Base-by-base conservation (phyloP, 108 stramenopile species). In the Fragilariopsis cylindrus region DNA sequence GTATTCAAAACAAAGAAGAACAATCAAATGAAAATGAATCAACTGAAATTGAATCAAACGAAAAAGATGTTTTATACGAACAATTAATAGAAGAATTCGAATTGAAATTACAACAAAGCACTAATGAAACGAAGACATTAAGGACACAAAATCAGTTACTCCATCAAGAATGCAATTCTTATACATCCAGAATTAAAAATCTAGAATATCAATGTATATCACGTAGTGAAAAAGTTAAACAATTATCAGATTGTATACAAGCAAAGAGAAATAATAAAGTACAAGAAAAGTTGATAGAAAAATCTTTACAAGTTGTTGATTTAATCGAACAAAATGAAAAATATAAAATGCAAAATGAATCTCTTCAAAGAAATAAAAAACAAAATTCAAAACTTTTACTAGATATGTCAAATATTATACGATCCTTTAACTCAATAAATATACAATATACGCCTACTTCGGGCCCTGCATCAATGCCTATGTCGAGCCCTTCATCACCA, bases 151-250 rank as follows among this genome's bases (percentile, higher is more conserved):
- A 52, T 48, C 52, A 72, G 19, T 58, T 65, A 30, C 44, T 73
- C 0, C 56, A 58, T 39, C 40, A 60, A 9, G 67, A 67, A 60
- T 65, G 58, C 4, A 48, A 19, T 45, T n/a, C 15, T 0, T 39
- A 73, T 46, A 50, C 9, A 15, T 30, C 65, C 0, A 53, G 52
- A 53, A 67, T 72, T 0, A 1, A 64, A 3, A 45, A 72, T 47
- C 49, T 78, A 47, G 77, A 78, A 30, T 5, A 50, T 48, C 70
- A 71, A 44, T 76, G 76, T 44, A 15, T 76, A 7, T 69, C 69
- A 18, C 69, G 69, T 39, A 70, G 69, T 4, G 76, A 52, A n/a
- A 76, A 76, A 53, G 44, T 76, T 0, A 41, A 60, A 21, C 69
- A 63, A 16, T 62, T 76, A 19, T 63, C 69, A 15, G 46, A 63